Percentiles rank a stretch among this genome's conserved stretches.
These are phyloP conservation scores for Cardiospermum halicacabum DNA, from an alignment of 345 rosid species.

Conservation along the genomic window DNA sequence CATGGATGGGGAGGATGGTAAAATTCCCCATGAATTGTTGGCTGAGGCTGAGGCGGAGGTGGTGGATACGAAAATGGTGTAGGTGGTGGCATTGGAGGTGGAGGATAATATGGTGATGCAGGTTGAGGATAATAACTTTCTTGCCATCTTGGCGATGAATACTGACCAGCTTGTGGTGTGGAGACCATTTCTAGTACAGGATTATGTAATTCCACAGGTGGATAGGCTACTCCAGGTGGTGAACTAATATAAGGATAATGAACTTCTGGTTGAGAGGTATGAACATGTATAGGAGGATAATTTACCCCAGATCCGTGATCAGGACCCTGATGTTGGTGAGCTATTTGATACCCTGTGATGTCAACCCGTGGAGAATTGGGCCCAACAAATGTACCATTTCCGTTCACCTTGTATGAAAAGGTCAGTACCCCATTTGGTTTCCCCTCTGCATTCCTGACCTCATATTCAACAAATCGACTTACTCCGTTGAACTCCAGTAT, in stretches of 20 bases:
- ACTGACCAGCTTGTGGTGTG: neutral
- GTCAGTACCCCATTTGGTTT: slow-evolving; percentile 38
- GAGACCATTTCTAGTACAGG: neutral
- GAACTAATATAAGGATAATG: neutral
- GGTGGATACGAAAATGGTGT: neutral
- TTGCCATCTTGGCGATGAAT: slow-evolving; percentile 3
- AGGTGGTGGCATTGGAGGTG: neutral
- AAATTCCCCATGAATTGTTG: slow-evolving; percentile 8
- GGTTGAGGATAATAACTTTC: slow-evolving; percentile 18
- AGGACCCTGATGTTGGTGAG: slow-evolving; percentile 14
- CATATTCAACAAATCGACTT: slow-evolving; percentile 39
- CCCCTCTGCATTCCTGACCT: slow-evolving; percentile 36
- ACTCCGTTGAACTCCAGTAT: slow-evolving; percentile 28
- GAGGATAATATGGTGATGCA: slow-evolving; percentile 7
- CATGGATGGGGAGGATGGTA: slow-evolving; percentile 16
- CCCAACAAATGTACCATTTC: slow-evolving; percentile 8
- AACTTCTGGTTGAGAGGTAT: neutral
- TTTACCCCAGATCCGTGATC: neutral
- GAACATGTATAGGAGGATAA: neutral
- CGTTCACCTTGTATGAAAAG: slow-evolving; percentile 32
- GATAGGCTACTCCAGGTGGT: neutral
- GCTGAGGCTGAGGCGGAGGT: slow-evolving; percentile 13
- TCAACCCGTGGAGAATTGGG: neutral
- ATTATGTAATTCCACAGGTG: slow-evolving; percentile 5
- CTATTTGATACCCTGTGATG: slow-evolving; percentile 19